Evolutionary conservation across 2,329 filamentous ascomycete species (phyloP), one percentile per base, ranked within the genome.

Genomic region (Diaporthe sp.): DNA sequence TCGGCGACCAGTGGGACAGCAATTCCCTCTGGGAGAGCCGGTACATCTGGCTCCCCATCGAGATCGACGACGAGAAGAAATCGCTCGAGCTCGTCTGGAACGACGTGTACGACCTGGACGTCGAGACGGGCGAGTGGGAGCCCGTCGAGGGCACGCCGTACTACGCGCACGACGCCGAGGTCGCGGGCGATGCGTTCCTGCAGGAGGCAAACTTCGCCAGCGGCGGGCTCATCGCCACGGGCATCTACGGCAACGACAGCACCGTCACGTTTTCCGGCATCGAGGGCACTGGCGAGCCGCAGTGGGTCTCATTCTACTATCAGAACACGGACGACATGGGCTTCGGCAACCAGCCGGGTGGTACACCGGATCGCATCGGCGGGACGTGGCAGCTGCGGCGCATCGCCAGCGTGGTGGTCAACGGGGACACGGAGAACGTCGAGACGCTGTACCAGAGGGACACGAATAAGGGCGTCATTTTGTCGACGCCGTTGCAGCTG

Each of bases 311-410:
- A 0, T 90, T 90, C 79, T 87, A 90, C 79, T 89, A 90, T 77
- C 88, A 90, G 75, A 90, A 91, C 80, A 90, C 84, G 2, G 89
- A 91, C 67, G 89, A 91, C 74, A 90, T 91, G 88, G 89, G 89
- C 3, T 91, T 89, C 72, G 89, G 89, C 0, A 86, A 87, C 69
- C 85, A 87, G 74, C 86, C 90, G 2, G 87, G 86, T 57, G 90
- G 90, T 8, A 82, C 83, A 0, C 90, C 90, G 0, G 90, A 92
- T 78, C 87, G 90, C 9, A 91, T 92, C 72, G 88, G 88, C 7
- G 90, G 90, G 0, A 81, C 84, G 0, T 92, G 90, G 90, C 88
- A 91, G 75, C 82, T 92, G 8, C 86, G 90, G 6, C 86, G 90
- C 13, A 89, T 92, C 73, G 88, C 87, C 78, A 91, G 90, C 64